Percentiles rank a stretch among this genome's conserved stretches.
Conservation (phyloP, 1,139 yeast species). For the Magnusiomyces ingens region DNA sequence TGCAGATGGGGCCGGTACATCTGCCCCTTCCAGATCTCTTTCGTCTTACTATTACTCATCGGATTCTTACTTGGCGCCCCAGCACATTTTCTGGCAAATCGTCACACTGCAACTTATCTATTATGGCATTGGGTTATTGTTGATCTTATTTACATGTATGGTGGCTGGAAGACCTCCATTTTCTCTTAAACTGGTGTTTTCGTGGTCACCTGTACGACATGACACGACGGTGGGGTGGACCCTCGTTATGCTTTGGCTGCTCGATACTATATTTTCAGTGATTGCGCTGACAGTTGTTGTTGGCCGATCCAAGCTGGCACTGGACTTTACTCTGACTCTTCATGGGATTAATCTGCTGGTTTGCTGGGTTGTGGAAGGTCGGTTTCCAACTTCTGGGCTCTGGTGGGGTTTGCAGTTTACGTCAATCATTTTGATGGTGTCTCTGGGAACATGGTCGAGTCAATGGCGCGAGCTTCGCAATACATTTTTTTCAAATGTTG, state of each 20-base stretch:
- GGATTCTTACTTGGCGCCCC: conserved; percentile 27
- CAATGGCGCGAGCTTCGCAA: conserved; percentile 84
- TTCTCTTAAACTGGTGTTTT: conserved; percentile 62
- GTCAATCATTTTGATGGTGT: conserved; percentile 62
- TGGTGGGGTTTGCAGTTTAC: conserved; percentile 83
- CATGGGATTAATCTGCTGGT: conserved; percentile 73
- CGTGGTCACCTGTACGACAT: conserved; percentile 68
- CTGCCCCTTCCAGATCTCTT: not conserved
- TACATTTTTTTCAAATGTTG: conserved; percentile 69
- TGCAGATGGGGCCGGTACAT: not conserved
- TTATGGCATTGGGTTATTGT: conserved; percentile 32
- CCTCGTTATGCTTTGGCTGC: conserved; percentile 65
- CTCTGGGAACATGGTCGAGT: conserved; percentile 78
- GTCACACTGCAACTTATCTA: conserved; percentile 34
- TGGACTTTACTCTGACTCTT: conserved; percentile 90
- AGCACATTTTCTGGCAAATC: conserved; percentile 35
- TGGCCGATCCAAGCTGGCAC: conserved; percentile 86
- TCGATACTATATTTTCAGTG: conserved; percentile 58
- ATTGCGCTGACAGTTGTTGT: conserved; percentile 79
- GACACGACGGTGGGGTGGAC: conserved; percentile 79
- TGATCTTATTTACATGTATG: conserved; percentile 33
- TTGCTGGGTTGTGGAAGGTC: conserved; percentile 58
- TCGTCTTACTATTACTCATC: not conserved
- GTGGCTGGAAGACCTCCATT: conserved; percentile 38
- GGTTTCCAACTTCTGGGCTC: conserved; percentile 59